Evolutionary conservation across 805 yeast genomes (phyloP).

Genomic region (Wickerhamomyces chambardii): DNA sequence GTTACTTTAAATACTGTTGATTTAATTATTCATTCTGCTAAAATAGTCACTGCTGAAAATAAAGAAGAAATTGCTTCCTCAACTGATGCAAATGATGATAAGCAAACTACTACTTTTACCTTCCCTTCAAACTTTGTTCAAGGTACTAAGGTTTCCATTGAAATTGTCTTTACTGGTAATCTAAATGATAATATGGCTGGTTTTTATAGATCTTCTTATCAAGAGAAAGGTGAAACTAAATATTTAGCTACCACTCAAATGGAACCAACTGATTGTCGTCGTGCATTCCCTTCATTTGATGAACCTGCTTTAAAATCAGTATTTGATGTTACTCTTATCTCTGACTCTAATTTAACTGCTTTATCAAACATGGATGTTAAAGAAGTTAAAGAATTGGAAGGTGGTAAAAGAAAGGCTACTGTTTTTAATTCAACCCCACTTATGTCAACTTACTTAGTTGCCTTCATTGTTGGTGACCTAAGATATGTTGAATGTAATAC

Average conservation of each 20-base stretch:
- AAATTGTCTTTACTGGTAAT: constrained; percentile 47
- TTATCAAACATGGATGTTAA: constrained; percentile 65
- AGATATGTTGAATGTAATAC: constrained; percentile 59
- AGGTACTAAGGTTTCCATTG: constrained; percentile 33
- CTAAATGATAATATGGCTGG: constrained; percentile 79
- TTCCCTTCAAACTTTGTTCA: constrained; percentile 34
- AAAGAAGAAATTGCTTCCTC: constrained; percentile 11
- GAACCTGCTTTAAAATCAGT: constrained; percentile 77
- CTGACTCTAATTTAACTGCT: constrained; percentile 45
- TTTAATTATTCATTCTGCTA: constrained; percentile 46
- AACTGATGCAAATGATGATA: constrained; percentile 36
- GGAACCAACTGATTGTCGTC: constrained; percentile 82
- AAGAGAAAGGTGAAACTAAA: constrained; percentile 52
- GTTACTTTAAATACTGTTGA: constrained; percentile 58
- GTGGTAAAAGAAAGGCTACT: constrained; percentile 41
- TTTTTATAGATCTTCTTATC: constrained; percentile 65
- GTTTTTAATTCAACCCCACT: constrained; percentile 67
- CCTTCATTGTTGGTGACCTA: constrained; percentile 76
- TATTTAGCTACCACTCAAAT: constrained; percentile 79
- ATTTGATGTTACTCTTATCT: constrained; percentile 54
- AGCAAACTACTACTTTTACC: constrained; percentile 55
- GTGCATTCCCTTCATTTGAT: constrained; percentile 83
- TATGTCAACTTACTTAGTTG: constrained; percentile 81
- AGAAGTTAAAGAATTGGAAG: constrained; percentile 32
- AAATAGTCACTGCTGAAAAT: constrained; percentile 26